Evolutionary conservation across 1,284 basidiomycete genomes (phyloP), one percentile per base, ranked within the genome.

Genomic region (Puccinia coronata): DNA sequence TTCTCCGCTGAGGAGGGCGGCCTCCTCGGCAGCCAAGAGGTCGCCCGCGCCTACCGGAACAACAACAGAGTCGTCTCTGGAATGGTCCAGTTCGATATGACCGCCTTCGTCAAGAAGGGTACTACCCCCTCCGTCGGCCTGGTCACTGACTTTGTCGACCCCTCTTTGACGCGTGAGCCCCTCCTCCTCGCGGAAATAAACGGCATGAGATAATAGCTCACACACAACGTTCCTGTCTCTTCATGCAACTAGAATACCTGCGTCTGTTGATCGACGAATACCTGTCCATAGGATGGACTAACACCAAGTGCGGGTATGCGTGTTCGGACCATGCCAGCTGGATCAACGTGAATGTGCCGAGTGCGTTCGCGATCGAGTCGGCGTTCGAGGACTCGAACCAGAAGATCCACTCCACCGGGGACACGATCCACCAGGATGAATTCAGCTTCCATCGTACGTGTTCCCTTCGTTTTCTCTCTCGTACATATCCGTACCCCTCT

Each of bases 1-100:
- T 98, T 95, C 86, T 93, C 92, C 75, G 95, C 95, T 69, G 95
- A 97, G 85, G 95, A 97, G 88, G 87, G 92, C 63, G 96, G 96
- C n/a, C 89, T 98, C 47, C 91, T 99, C 78, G 96, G 96, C 57
- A 94, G 93, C 59, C 94, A 97, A 86, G 96, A 94, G 14, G 90
- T 99, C 67, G 95, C 94, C 43, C 88, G 89, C 84, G 88, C 89
- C 77, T 99, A 98, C 86, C 91, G 90, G 83, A 86, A 88, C 31
- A 88, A 88, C 80, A 88, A 87, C 11, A 88, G 89, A 70, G 90
- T 92, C 83, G 92, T 98, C 81, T 88, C 92, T 85, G 94, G 92
- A 59, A 97, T 97, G 95, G 91, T 93, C 83, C 86, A 88, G 83
- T 82, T 86, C 84, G 83, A 86, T 70, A 65, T 83, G 82, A 83